Conservation (phyloP, 2,329 filamentous ascomycete genomes). For the Grosmannia penicillata region DNA sequence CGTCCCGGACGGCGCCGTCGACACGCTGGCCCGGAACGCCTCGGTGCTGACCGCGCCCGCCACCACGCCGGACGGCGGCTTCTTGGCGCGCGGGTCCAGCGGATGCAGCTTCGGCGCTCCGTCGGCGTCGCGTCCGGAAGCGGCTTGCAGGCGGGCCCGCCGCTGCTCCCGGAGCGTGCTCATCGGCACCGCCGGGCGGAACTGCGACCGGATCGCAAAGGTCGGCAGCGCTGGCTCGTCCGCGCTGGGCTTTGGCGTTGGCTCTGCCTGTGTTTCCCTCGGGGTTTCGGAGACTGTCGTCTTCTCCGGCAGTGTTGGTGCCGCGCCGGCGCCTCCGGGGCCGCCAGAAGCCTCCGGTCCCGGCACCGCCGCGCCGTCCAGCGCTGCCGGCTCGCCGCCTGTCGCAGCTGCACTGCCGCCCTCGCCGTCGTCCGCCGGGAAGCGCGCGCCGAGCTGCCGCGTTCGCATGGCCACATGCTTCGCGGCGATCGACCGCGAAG, state of each 20-base stretch:
- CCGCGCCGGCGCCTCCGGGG: no score
- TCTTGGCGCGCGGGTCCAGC: constrained; percentile 9
- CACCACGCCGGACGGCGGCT: neutral
- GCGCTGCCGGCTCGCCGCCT: neutral
- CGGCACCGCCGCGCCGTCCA: neutral
- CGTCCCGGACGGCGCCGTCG: neutral
- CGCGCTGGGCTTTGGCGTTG: neutral
- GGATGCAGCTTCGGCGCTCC: constrained; percentile 7
- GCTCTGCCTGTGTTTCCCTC: no score
- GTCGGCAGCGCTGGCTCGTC: constrained; percentile 6
- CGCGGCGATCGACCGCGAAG: constrained; percentile 50
- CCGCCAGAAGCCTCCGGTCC: neutral
- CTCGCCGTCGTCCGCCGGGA: no score
- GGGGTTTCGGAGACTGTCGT: no score
- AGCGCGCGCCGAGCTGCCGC: constrained; percentile 26
- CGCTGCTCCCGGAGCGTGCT: constrained; percentile 2
- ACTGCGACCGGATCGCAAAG: constrained; percentile 6
- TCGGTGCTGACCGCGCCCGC: constrained; percentile 22
- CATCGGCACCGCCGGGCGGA: neutral
- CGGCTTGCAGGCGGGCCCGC: no score
- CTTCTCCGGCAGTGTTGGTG: no score
- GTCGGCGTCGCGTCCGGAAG: no score
- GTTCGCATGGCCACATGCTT: constrained; percentile 45
- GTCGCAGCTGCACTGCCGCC: neutral
- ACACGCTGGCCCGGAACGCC: constrained; percentile 28